phyloP scores from a whole-genome alignment of 139 green algal species.

The Coelastrella sp. region DNA sequence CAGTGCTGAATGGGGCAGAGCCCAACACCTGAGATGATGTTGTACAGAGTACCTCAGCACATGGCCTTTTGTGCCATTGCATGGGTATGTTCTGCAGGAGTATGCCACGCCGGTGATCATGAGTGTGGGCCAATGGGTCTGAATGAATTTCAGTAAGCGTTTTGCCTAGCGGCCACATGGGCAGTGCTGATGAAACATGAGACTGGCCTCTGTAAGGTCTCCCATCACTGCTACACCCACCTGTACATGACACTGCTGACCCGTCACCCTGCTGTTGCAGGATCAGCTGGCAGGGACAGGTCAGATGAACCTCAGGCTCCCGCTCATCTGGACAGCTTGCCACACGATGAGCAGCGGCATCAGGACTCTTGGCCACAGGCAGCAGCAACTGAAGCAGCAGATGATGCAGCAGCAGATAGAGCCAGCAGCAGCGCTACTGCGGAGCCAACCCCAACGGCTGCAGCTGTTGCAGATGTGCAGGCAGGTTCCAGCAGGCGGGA shows the following conservation, averaged over 20 bases:
- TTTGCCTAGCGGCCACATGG: too few species aligned
- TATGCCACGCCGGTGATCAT: too few species aligned
- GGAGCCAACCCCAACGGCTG: not conserved
- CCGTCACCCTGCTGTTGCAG: not conserved
- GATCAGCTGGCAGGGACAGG: not conserved
- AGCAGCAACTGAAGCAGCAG: not conserved
- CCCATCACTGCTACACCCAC: not conserved
- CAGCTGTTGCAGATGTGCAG: constrained; percentile 9
- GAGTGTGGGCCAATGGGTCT: too few species aligned
- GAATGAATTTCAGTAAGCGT: too few species aligned
- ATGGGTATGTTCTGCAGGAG: too few species aligned
- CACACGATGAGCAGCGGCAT: not conserved
- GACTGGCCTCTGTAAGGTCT: not conserved
- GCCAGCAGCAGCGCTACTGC: not conserved
- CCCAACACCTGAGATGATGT: too few species aligned
- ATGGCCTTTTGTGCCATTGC: too few species aligned
- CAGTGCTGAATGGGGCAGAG: not conserved
- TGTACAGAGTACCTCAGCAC: too few species aligned
- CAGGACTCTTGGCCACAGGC: not conserved
- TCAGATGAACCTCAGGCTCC: constrained; percentile 16
- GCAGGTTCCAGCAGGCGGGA: not conserved
- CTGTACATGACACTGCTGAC: too few species aligned
- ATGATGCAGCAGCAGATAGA: not conserved
- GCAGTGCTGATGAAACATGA: too few species aligned
- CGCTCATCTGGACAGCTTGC: not conserved